Evolutionary conservation across 1,284 basidiomycete species (phyloP), one percentile per base, ranked within the genome.

Genomic region (Anthracocystis panici-leucophaei): DNA sequence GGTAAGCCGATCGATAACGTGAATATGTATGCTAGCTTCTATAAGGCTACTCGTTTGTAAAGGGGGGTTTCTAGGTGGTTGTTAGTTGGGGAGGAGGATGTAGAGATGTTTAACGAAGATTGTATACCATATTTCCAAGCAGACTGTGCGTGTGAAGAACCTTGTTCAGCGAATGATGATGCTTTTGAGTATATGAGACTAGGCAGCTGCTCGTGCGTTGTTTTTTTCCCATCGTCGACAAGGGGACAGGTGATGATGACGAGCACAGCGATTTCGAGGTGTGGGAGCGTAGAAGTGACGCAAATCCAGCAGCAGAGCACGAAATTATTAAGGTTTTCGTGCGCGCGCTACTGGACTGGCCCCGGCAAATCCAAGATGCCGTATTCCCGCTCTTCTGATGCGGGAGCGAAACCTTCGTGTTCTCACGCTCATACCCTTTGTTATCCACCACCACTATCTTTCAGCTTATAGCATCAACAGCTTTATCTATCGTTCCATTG

Each of bases 1-100:
- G 83, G 81, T 51, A 78, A 78, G 48, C 78, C 89, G 0, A 88
- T 91, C 55, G 90, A 91, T 82, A 86, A 89, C 60, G 90, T 91
- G 60, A 91, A 91, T 79, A 91, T 91, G 90, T 87, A 87, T 63
- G 86, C 86, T 14, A 85, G 83, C 18, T 86, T 86, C 72, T 87
- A 84, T 79, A 83, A 82, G 57, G 85, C 83, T 25, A 80, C 80
- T n/a, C 84, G 83, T 50, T 49, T 77, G 21, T 81, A 76, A 40
- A 11, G 12, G 45, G 29, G 12, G 25, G n/a, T n/a, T n/a, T n/a
- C n/a, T n/a, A 18, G 33, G 11, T 33, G 7, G 10, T 33, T 33
- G 33, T 33, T 6, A 11, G 12, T 6, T 11, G 35, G 35, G 4
- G 35, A 38, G 14, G 35, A 38, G 35, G 35, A 38, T 16, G 35